Percentiles rank a stretch among this genome's conserved stretches.
Conservation (phyloP, 1,139 yeast genomes). For the Arxiozyma telluris region DNA sequence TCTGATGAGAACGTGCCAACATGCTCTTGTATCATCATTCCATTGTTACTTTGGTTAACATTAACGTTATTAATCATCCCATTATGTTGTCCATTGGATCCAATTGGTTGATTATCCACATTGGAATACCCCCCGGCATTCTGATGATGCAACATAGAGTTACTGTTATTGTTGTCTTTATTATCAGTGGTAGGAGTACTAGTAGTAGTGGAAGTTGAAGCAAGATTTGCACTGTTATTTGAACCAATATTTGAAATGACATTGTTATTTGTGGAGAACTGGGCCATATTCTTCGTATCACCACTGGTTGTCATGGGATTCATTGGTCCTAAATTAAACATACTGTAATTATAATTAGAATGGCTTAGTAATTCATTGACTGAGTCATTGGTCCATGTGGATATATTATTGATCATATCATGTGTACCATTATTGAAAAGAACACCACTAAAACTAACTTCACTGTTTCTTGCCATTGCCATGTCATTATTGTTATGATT, state of each 20-base stretch:
- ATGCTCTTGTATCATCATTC: not conserved
- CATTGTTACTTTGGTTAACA: not conserved
- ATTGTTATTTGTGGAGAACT: not conserved
- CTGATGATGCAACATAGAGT: not conserved
- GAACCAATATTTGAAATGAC: not conserved
- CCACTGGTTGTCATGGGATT: not conserved
- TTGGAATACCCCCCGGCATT: not conserved
- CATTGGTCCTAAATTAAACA: not conserved
- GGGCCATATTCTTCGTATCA: not conserved
- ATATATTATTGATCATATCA: constrained; percentile 53
- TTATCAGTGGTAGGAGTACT: not conserved
- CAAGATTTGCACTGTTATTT: not conserved
- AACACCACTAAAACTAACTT: constrained; percentile 14
- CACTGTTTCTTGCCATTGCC: not conserved
- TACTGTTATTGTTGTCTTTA: not conserved
- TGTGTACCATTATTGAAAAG: constrained; percentile 45
- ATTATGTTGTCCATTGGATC: not conserved
- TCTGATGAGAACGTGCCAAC: not conserved
- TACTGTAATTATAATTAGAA: not conserved
- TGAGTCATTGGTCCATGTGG: constrained; percentile 43
- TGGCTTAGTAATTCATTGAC: constrained; percentile 18
- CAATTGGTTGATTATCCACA: not conserved
- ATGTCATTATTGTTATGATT: not conserved
- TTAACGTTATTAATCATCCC: not conserved
- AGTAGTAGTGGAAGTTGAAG: not conserved